These are phyloP conservation scores for Sutorius australiensis DNA, from an alignment of 768 basidiomycete species.

Conservation along the genomic window DNA sequence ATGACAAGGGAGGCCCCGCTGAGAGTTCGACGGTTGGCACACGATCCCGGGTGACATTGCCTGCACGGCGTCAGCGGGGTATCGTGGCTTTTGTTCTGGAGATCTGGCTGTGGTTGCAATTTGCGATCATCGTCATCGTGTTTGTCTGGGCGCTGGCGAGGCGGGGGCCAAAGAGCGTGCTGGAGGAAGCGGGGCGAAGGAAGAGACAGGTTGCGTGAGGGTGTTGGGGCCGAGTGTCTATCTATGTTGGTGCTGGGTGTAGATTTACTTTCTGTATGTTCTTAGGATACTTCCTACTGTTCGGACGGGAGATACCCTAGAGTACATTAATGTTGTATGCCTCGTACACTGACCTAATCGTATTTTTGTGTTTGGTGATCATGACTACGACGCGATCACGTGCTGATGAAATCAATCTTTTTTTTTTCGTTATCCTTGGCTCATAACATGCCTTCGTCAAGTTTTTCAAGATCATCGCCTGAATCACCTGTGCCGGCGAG, in stretches of 20 bases:
- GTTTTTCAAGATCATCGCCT: conserved; percentile 29
- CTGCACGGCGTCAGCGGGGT: conserved; percentile 29
- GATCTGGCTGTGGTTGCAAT: conserved; percentile 84
- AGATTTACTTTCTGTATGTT: conserved; percentile 2
- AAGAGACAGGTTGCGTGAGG: conserved; percentile 20
- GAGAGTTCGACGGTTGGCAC: neutral
- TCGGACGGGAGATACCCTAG: conserved; percentile 16
- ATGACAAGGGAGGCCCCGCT: conserved; percentile 3
- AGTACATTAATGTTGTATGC: conserved; percentile 24
- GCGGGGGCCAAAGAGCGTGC: conserved; percentile 67
- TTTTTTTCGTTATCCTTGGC: no score
- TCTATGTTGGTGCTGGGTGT: conserved; percentile 7
- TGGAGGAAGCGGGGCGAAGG: conserved; percentile 43
- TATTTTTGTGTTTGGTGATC: neutral
- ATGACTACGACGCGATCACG: conserved; percentile 4
- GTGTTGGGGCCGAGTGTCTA: neutral
- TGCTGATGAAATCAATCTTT: neutral
- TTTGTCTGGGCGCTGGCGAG: conserved; percentile 81
- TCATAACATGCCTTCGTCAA: conserved; percentile 13
- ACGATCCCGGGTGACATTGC: conserved; percentile 9
- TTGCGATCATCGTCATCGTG: conserved; percentile 65
- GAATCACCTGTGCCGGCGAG: conserved; percentile 24
- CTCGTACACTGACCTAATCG: conserved; percentile 13
- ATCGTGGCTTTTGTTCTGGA: conserved; percentile 54
- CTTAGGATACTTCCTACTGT: neutral